Conservation (phyloP, 257 asterid genomes). For the Gentiana dahurica region DNA sequence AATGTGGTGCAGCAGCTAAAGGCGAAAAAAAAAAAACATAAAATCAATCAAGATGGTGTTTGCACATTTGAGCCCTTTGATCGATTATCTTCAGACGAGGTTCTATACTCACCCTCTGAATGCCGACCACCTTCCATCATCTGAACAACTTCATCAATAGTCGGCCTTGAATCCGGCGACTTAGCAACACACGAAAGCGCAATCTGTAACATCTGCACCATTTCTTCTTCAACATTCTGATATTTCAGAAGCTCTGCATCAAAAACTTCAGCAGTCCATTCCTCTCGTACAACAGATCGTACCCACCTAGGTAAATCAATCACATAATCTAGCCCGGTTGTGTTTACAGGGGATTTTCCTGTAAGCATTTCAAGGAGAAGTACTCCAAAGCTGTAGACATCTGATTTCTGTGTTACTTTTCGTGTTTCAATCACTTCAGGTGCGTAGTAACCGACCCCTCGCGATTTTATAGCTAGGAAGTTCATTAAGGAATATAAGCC, state of each 20-base stretch:
- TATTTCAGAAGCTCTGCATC: conserved; percentile 57
- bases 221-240: conserved; percentile 65
- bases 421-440: conserved; percentile 78
- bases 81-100: conserved; percentile 66
- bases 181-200: conserved; percentile 72
- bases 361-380: conserved; percentile 81
- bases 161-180: conserved; percentile 53
- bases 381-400: conserved; percentile 92
- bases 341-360: conserved; percentile 64
- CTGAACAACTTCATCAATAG: conserved; percentile 60
- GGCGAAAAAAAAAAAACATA: neutral
- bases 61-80: conserved; percentile 41
- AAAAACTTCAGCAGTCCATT: conserved; percentile 96
- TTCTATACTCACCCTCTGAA: conserved; percentile 39
- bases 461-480: conserved; percentile 35
- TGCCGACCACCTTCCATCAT: conserved; percentile 60
- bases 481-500: conserved; percentile 55
- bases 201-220: conserved; percentile 95
- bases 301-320: conserved; percentile 94
- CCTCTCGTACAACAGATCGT: conserved; percentile 84
- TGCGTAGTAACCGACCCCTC: conserved; percentile 75
- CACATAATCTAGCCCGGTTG: conserved; percentile 47
- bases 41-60: conserved; percentile 25
- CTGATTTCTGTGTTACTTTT: conserved; percentile 61
- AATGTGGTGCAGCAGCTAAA: too few relatives aligned